These are phyloP conservation scores for Pochonia chlamydosporia DNA, from an alignment of 2,329 filamentous ascomycete genomes.

Conservation along the genomic window DNA sequence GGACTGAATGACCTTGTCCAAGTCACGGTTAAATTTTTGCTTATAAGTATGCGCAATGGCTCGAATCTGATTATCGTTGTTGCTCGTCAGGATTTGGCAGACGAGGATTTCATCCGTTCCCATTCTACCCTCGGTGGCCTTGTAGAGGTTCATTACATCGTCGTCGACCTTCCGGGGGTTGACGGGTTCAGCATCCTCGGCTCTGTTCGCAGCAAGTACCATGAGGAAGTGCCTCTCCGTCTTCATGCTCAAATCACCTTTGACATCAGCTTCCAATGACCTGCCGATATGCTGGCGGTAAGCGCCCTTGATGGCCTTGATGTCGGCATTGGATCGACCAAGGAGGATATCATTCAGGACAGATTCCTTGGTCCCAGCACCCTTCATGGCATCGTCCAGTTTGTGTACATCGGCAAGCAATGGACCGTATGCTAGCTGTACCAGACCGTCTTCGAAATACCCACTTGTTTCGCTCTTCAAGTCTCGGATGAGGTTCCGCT, in stretches of 20 bases:
- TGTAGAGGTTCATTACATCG: slow-evolving; percentile 72
- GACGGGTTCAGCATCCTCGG: slow-evolving; percentile 72
- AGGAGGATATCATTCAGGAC: slow-evolving; percentile 84
- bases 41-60: slow-evolving; percentile 74
- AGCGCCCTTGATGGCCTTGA: slow-evolving; percentile 75
- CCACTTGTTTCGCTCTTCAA: slow-evolving; percentile 71
- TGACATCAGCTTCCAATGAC: slow-evolving; percentile 66
- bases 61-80: slow-evolving; percentile 77
- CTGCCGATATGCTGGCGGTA: slow-evolving; percentile 65
- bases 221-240: slow-evolving; percentile 82
- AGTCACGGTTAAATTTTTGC: slow-evolving; percentile 60
- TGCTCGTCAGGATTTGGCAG: slow-evolving; percentile 68
- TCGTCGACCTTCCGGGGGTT: slow-evolving; percentile 67
- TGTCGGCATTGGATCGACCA: slow-evolving; percentile 77
- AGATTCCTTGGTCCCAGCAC: slow-evolving; percentile 78
- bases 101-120: slow-evolving; percentile 72
- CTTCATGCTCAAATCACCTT: slow-evolving; percentile 75
- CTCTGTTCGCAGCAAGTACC: slow-evolving; percentile 66
- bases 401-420: slow-evolving; percentile 69
- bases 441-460: slow-evolving; percentile 68
- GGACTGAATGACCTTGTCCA: slow-evolving; percentile 70
- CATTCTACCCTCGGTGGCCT: slow-evolving; percentile 66
- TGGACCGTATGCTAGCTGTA: slow-evolving; percentile 73
- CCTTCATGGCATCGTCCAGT: slow-evolving; percentile 66
- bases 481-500: slow-evolving; percentile 67